A percentile compares a stretch with the other conserved stretches of the same genome.
These are phyloP conservation scores for Friedmanniomyces endolithicus DNA, from an alignment of 495 filamentous ascomycete genomes.

Conservation along the genomic window DNA sequence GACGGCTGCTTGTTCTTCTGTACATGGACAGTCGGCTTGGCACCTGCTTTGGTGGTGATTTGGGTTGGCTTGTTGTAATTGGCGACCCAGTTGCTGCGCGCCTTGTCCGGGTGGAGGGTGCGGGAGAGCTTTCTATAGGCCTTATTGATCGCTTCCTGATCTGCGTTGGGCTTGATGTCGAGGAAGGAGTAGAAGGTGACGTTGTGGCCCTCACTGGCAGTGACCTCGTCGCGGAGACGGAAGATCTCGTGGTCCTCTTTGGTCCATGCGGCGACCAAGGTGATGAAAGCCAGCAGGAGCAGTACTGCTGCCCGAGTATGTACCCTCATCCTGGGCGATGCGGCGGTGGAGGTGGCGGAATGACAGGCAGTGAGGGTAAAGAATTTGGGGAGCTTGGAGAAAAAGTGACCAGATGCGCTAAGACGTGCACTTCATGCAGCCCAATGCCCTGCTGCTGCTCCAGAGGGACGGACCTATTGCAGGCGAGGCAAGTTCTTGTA, in stretches of 20 bases:
- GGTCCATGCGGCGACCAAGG: conserved; percentile 17
- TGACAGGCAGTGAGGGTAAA: background rate
- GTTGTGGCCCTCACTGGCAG: conserved; percentile 58
- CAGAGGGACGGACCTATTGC: no score
- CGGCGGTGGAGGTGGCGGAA: background rate
- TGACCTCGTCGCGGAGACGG: conserved; percentile 74
- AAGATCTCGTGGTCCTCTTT: conserved; percentile 85
- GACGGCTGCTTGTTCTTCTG: conserved; percentile 57
- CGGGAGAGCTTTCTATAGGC: conserved; percentile 80
- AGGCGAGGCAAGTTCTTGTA: no score
- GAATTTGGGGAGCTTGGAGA: background rate
- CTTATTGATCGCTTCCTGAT: conserved; percentile 81
- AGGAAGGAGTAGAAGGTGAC: conserved; percentile 93
- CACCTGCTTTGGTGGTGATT: conserved; percentile 45
- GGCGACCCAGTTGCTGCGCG: conserved; percentile 66
- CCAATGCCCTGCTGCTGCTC: no score
- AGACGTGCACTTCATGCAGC: background rate
- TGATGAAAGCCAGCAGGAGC: conserved; percentile 11
- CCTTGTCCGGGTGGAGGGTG: conserved; percentile 86
- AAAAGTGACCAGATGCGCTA: background rate
- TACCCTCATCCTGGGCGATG: conserved; percentile 7
- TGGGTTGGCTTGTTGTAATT: conserved; percentile 47
- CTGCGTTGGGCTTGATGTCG: conserved; percentile 57
- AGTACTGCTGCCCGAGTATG: conserved; percentile 9
- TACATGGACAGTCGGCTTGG: conserved; percentile 18